Evolutionary conservation across 805 yeast species (phyloP).

Genomic region (Aciculoconidium aculeatum): DNA sequence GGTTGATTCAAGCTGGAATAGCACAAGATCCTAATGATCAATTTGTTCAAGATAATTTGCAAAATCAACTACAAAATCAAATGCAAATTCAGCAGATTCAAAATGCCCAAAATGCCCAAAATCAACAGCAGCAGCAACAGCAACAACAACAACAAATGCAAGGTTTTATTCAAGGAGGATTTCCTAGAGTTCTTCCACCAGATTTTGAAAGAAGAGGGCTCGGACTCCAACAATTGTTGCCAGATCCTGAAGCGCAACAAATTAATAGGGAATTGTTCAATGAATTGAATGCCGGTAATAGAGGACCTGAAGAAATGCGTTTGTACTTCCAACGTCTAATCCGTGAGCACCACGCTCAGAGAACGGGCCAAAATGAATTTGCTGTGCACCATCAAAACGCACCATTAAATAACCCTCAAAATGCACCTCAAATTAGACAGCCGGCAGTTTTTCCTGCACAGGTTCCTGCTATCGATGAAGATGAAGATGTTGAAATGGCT

Average conservation of each 20-base stretch:
- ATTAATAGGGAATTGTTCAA: constrained; percentile 27
- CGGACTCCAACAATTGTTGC: constrained; percentile 7
- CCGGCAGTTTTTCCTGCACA: constrained; percentile 35
- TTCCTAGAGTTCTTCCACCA: too few relatives aligned
- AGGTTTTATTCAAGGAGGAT: too few relatives aligned
- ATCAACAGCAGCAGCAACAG: constrained; percentile 3
- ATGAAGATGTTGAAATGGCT: constrained; percentile 24
- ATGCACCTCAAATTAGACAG: constrained; percentile 38
- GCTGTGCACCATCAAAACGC: too few relatives aligned
- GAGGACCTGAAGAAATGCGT: constrained; percentile 29
- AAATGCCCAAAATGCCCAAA: too few relatives aligned
- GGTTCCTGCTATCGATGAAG: constrained; percentile 20
- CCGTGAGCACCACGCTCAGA: constrained; percentile 22
- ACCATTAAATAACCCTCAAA: constrained; percentile 23
- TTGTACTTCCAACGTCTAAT: constrained; percentile 26
- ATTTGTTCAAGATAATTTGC: too few relatives aligned
- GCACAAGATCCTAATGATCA: too few relatives aligned
- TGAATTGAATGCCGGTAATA: constrained; percentile 24
- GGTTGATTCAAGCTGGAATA: too few relatives aligned
- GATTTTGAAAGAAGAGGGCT: constrained; percentile 8
- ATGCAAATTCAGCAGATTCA: too few relatives aligned
- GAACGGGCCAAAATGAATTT: too few relatives aligned
- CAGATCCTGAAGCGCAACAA: constrained; percentile 18
- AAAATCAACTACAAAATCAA: too few relatives aligned
- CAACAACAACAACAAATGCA: constrained; percentile 2